Evolutionary conservation across 768 basidiomycete genomes (phyloP).

Genomic region (Suillus decipiens): DNA sequence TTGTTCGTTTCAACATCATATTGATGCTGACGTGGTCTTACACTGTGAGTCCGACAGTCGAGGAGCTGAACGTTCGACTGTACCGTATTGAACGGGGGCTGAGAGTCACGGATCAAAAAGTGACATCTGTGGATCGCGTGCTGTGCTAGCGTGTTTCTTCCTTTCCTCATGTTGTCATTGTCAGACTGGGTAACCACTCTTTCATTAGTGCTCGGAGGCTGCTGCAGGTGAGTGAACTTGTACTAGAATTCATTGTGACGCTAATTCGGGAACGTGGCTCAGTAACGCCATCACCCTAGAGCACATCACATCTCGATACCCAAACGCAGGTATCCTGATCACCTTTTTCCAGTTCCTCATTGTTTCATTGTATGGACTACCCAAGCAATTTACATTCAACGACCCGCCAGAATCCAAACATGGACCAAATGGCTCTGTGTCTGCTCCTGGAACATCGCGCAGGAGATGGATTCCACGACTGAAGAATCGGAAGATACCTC

Average conservation of each 20-base stretch:
- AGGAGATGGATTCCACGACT: slow-evolving; percentile 43
- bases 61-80: neutral
- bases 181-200: slow-evolving; percentile 64
- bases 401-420: slow-evolving; percentile 26
- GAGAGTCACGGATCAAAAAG: neutral
- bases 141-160: neutral
- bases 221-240: slow-evolving; percentile 61
- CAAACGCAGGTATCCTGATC: slow-evolving; percentile 76
- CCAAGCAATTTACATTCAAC: slow-evolving; percentile 49
- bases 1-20: neutral
- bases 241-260: slow-evolving; percentile 5
- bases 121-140: neutral
- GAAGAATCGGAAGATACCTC: slow-evolving; percentile 65
- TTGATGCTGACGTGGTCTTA: neutral
- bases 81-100: neutral
- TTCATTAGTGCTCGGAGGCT: slow-evolving; percentile 84
- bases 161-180: slow-evolving; percentile 18
- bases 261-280: slow-evolving; percentile 7
- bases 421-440: slow-evolving; percentile 15
- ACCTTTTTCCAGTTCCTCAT: slow-evolving; percentile 86
- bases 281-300: slow-evolving; percentile 83
- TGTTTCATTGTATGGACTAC: slow-evolving; percentile 74
- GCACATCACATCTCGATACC: slow-evolving; percentile 66
- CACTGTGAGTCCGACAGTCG: neutral
- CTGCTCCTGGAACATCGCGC: slow-evolving; percentile 4